These are phyloP conservation scores for Hippophae rhamnoides DNA, from an alignment of 306 rosid genomes.

Conservation along the genomic window DNA sequence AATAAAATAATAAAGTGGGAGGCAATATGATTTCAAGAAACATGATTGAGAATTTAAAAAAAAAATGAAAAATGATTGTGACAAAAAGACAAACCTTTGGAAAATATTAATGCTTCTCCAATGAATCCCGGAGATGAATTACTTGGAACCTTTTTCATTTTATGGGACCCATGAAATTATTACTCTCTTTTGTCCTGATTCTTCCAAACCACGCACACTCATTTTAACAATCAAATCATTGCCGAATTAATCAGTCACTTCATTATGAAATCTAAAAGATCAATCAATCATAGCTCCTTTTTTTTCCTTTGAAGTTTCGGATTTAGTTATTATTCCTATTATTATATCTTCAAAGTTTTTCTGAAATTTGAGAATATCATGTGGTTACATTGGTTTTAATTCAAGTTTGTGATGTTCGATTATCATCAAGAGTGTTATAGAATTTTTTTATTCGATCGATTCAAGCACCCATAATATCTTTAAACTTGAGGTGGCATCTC, in stretches of 20 bases:
- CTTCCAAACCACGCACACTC: neutral
- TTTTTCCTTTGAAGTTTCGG: neutral
- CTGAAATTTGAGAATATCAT: no score
- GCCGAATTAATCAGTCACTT: slow-evolving; percentile 6
- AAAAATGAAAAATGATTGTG: neutral
- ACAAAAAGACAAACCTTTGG: neutral
- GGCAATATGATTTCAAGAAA: slow-evolving; percentile 15
- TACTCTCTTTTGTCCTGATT: neutral
- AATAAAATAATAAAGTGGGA: slow-evolving; percentile 8
- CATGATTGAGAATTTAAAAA: slow-evolving; percentile 8
- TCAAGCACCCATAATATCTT: no score
- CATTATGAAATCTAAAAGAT: slow-evolving; percentile 10
- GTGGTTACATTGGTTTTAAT: no score
- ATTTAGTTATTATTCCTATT: no score
- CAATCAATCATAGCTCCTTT: neutral
- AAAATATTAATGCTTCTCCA: neutral
- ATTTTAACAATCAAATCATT: slow-evolving; percentile 4
- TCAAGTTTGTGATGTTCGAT: no score
- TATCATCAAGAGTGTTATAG: no score
- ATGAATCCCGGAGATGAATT: slow-evolving; percentile 15
- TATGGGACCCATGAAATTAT: slow-evolving; percentile 5
- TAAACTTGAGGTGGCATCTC: no score
- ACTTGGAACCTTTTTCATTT: slow-evolving; percentile 4
- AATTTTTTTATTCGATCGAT: no score
- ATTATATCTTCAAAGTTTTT: no score